Evolutionary conservation across 2,329 filamentous ascomycete genomes (phyloP).

Genomic region (Claviceps quebecensis): DNA sequence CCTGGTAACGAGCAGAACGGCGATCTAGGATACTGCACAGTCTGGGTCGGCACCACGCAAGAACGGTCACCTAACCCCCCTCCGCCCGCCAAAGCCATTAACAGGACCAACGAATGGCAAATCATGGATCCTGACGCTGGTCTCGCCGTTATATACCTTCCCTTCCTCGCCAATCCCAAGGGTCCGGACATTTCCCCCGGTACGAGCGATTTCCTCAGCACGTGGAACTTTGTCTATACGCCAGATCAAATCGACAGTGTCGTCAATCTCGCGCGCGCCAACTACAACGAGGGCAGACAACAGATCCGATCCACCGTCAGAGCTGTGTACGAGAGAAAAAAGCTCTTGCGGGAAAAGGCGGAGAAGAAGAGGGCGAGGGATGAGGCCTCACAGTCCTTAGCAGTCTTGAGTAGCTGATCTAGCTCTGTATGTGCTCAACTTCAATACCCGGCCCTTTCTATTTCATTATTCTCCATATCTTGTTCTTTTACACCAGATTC

Average conservation of each 20-base stretch:
- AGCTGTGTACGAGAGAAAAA: constrained; percentile 90
- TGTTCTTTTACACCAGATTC: not conserved
- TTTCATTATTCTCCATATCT: not conserved
- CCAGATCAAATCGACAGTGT: constrained; percentile 80
- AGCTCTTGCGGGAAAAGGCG: constrained; percentile 44
- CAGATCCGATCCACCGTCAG: constrained; percentile 65
- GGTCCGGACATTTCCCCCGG: constrained; percentile 73
- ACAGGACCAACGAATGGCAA: constrained; percentile 52
- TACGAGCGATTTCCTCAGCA: constrained; percentile 73
- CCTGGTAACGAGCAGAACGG: constrained; percentile 30
- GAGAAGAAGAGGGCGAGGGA: constrained; percentile 27
- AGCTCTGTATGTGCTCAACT: not conserved
- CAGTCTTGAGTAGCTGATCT: constrained; percentile 2
- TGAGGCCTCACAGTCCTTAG: constrained; percentile 7
- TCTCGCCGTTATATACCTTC: constrained; percentile 81
- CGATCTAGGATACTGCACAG: constrained; percentile 80
- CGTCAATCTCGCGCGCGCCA: constrained; percentile 67
- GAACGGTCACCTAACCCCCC: constrained; percentile 48
- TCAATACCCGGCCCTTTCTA: not conserved
- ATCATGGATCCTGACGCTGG: constrained; percentile 63
- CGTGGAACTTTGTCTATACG: constrained; percentile 97
- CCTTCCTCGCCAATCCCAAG: constrained; percentile 69
- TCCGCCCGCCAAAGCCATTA: constrained; percentile 36
- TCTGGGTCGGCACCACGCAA: constrained; percentile 81
- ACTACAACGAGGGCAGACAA: constrained; percentile 71